phyloP scores from a whole-genome alignment of 345 rosid genomes.

The Laguncularia racemosa region DNA sequence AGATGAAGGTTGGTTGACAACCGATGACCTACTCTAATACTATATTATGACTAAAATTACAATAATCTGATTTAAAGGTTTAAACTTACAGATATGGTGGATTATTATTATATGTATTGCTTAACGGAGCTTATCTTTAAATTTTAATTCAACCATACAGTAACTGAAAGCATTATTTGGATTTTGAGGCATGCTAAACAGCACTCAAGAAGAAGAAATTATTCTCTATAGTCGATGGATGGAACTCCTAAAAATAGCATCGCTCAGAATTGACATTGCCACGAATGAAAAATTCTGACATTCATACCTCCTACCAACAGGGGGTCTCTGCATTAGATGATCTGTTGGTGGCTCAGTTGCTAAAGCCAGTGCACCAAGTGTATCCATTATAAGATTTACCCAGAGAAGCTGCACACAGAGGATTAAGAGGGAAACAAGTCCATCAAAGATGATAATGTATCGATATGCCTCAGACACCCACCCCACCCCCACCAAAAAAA shows the following conservation, averaged over 20 bases:
- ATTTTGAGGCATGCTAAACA: neutral
- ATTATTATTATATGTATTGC: too few species aligned
- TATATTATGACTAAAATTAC: too few species aligned
- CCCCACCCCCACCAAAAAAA: neutral
- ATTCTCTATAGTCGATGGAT: too few species aligned
- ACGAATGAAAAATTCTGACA: neutral
- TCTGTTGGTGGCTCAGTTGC: constrained; percentile 99
- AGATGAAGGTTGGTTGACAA: too few species aligned
- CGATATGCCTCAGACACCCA: neutral
- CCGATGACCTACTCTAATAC: too few species aligned
- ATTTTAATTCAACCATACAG: neutral
- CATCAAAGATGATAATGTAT: neutral
- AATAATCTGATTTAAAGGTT: too few species aligned
- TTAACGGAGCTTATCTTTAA: too few species aligned
- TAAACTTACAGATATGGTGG: too few species aligned
- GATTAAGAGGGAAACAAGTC: neutral
- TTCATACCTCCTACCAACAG: constrained; percentile 89
- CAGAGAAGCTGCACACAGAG: constrained; percentile 65
- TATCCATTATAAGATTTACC: constrained; percentile 99
- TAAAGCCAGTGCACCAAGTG: constrained; percentile 95
- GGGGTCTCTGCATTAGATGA: constrained; percentile 80
- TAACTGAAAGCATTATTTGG: neutral
- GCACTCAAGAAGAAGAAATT: neutral
- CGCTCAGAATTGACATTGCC: neutral
- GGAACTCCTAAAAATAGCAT: too few species aligned